Evolutionary conservation across 805 yeast species (phyloP).

Genomic region (Kuraishia capsulata): DNA sequence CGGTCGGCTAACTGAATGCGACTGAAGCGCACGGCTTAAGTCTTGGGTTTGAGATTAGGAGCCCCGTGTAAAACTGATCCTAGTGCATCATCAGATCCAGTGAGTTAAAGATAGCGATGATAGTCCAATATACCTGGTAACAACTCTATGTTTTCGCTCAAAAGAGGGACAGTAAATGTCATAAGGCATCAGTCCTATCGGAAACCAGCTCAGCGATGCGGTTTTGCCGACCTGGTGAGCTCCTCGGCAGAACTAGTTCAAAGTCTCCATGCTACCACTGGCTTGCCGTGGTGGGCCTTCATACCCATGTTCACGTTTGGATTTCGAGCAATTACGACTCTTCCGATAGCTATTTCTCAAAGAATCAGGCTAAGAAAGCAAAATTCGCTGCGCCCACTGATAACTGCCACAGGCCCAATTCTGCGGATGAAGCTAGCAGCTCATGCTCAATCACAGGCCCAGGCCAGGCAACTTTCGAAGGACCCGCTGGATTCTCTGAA

Average conservation of each 20-base stretch:
- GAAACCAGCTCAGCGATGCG: background rate
- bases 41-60: no score
- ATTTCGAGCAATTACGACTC: slow-evolving; percentile 55
- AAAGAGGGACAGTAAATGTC: no score
- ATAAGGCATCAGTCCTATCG: no score
- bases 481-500: slow-evolving; percentile 16
- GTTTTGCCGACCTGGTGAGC: background rate
- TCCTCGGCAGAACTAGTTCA: slow-evolving; percentile 25
- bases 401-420: slow-evolving; percentile 70
- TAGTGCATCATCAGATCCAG: no score
- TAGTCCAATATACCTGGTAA: no score
- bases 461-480: slow-evolving; percentile 22
- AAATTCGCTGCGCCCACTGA: slow-evolving; percentile 59
- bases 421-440: slow-evolving; percentile 47
- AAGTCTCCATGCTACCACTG: slow-evolving; percentile 41
- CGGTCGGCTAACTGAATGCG: no score
- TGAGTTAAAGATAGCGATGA: no score
- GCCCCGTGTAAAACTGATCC: no score
- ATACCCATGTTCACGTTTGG: slow-evolving; percentile 68
- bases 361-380: slow-evolving; percentile 64
- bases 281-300: slow-evolving; percentile 76
- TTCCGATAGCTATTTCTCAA: slow-evolving; percentile 73
- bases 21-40: no score
- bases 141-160: no score
- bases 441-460: slow-evolving; percentile 28